Base-by-base conservation (phyloP, 441 rosid species). In the Euphorbia schlechtendalii region DNA sequence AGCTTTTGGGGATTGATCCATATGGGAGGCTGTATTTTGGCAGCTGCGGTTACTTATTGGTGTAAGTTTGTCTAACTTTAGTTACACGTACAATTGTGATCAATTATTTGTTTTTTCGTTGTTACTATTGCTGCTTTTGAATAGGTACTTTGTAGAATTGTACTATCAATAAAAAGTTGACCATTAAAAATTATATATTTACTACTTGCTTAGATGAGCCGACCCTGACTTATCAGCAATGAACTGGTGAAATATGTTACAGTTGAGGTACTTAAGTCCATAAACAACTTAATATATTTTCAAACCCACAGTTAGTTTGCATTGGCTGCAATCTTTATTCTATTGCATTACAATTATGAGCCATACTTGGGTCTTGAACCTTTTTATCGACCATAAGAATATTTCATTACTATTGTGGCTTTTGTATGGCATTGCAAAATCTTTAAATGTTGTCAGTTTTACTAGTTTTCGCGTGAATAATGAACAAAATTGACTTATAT, bases 21-120 rank as follows among this genome's bases (percentile, higher is more conserved):
- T 82, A 85, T 64, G 92, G 81, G 45, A 90, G 81, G 65, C 76
- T 84, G 57, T 94, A 84, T 84, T 73, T 86, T 86, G 88, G 90
- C 74, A 84, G 97, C 78, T 85, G 96, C 81, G 81, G 83, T 78
- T 85, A 91, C 78, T 83, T 91, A 68, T 73, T 91, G 78, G 96
- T 94, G 99, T 94, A 94, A 81, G 99, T 80, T 77, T 69, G 61
- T 80, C 74, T 43, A 38, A 20, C 60, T 67, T n/a, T n/a, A n/a
- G n/a, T n/a, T n/a, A n/a, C 61, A 24, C 36, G 28, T 63, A 36
- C 55, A 30, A 65, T 55, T 55, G 59, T 43, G 73, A 38, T 63
- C 65, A 61, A 64, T 43, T 34, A 58, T 59, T 80, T 49, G 56
- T 49, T 56, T 48, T 0, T 14, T n/a, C 46, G 17, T 52, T 40